Base-by-base conservation (phyloP, 208 protist species). In the Vickermania ingenoplastis region DNA sequence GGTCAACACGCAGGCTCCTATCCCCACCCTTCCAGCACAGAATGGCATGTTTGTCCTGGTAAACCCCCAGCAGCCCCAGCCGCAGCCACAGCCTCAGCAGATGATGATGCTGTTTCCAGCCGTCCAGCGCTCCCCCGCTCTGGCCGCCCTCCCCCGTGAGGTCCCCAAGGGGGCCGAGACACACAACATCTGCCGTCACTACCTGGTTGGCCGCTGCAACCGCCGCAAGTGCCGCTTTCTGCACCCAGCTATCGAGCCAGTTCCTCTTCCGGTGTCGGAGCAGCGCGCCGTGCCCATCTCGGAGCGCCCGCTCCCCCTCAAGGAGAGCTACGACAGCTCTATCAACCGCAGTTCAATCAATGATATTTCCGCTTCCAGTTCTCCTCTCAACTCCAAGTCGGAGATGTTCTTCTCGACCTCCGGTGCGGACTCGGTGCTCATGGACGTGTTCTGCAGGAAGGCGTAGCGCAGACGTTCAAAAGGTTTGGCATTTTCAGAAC, bases 181-280 rank as follows among this genome's bases (percentile, higher is more conserved):
- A 17, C 31, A 63, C 7, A 17, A 51, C 1, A 23, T 86, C 14
- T 86, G 79, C 62, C 70, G 75, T 2, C 79, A 86, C 67, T 81
- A 67, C 55, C 30, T 86, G 14, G 72, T 68, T n/a, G 77, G 79
- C 4, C 73, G 79, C 25, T 86, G 79, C 60, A 86, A 86, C 41
- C 74, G 79, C 21, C 71, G 79, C 45, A 86, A 86, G 59, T 86
- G 79, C 41, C 79, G 79, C 57, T 86, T 86, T 41, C 65, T 73
- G 11, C 79, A 86, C 56, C 49, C 31, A n/a, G 23, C 23, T 4
- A 30, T 54, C 1, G 25, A 52, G 17, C 36, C 26, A 17, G 1
- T 53, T 13, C 31, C 29, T 2, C 14, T 1, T 24, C 4, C 30
- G 14, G 51, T 45, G 23, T 7, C 7, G 11, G 36, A 17, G 7